Percentiles rank a stretch among this genome's conserved stretches.
Evolutionary conservation across 192 early-diverging fungal genomes (phyloP).

Genomic region (Dispira simplex): DNA sequence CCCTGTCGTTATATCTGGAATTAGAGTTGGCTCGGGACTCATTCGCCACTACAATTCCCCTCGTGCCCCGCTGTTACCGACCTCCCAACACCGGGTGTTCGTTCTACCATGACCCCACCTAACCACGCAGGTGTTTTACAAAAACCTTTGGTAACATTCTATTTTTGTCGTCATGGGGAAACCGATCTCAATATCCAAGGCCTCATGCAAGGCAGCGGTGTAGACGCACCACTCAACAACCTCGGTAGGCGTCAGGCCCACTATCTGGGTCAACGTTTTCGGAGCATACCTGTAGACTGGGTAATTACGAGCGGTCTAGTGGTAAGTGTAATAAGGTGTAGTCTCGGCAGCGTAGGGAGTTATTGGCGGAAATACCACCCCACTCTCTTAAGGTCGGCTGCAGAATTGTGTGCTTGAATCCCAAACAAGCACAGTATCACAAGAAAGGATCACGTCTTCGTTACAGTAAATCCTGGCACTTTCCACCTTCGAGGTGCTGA

Average conservation of each 20-base stretch:
- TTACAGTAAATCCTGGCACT: too few species aligned
- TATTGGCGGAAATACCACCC: not conserved
- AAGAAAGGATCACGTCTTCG: too few species aligned
- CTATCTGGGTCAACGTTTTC: constrained; percentile 20
- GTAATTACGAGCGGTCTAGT: constrained; percentile 12
- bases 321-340: constrained; percentile 1
- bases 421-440: too few species aligned
- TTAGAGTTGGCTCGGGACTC: too few species aligned
- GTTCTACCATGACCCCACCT: not conserved
- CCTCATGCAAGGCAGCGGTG: constrained; percentile 24
- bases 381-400: not conserved
- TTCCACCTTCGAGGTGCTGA: too few species aligned
- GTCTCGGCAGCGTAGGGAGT: not conserved
- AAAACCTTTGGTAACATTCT: constrained; percentile 15
- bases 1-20: too few species aligned
- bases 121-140: too few species aligned
- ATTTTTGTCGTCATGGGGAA: constrained; percentile 27
- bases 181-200: constrained; percentile 24
- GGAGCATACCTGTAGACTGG: constrained; percentile 18
- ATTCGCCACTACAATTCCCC: too few species aligned
- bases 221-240: constrained; percentile 27
- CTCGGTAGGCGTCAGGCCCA: constrained; percentile 19
- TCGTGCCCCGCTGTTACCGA: too few species aligned
- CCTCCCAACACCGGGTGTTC: not conserved
- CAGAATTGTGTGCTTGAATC: too few species aligned